Base-by-base conservation (phyloP, 2,329 filamentous ascomycete species). In the Phialophora expanda region DNA sequence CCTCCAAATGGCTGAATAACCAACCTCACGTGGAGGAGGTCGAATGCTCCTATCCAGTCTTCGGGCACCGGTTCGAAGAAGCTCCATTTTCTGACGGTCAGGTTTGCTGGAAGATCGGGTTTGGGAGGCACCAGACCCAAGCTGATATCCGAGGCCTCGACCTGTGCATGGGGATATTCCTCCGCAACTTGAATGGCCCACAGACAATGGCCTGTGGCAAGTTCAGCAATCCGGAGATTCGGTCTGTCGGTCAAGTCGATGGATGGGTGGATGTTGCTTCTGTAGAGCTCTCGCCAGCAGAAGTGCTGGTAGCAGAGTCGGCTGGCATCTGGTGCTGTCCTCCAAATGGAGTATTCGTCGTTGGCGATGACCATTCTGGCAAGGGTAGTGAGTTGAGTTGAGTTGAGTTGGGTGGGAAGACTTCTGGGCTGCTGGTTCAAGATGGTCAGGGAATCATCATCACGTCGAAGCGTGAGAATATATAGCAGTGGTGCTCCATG, bases 121-220 rank as follows among this genome's bases (percentile, higher is more conserved):
- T 62, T 46, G 4, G 63, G 72, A 38, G 74, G 75, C 1, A 67
- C 65, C 61, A 73, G 67, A 22, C 61, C 56, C 48, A 75, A 66
- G 44, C 72, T 66, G 51, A 74, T 69, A 54, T 75, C 74, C 8
- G 74, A 69, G 26, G 72, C 72, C 22, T 74, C 65, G 3, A 75
- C 46, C 30, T 67, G 62, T 5, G 69, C 65, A 11, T 59, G 54
- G 3, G 73, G 73, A 26, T 68, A 64, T 41, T 70, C 65, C 14
- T 62, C 66, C 12, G 71, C 70, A 22, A 73, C 69, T 54, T 75
- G 70, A 9, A 74, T 63, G 12, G 72, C 66, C 74, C 75, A 76
- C 24, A 74, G 57, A 28, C 70, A 72, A 48, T 73, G 75, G 17
- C 74, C 74, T 12, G 69, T 69, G n/a, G 72, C 74, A 8, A 76